Evolutionary conservation across 148 eudicot genomes (phyloP).

Genomic region (Linanthus parryae): DNA sequence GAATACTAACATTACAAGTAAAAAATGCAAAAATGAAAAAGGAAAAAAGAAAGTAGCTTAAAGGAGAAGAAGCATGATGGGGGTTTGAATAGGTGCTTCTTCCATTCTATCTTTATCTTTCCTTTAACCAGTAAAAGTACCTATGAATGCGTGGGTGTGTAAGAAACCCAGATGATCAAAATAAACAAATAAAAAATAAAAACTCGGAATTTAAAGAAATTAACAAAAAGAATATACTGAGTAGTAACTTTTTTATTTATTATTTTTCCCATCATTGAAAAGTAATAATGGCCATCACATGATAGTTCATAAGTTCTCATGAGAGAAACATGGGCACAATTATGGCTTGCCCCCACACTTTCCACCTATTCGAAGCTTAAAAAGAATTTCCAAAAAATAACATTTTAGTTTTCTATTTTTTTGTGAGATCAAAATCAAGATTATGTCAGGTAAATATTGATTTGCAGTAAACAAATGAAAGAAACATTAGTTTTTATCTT

Average conservation of each 20-base stretch:
- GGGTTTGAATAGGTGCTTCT: no score
- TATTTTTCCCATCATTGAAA: constrained; percentile 21
- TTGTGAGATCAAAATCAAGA: background rate
- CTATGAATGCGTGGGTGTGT: constrained; percentile 12
- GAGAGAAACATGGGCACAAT: constrained; percentile 35
- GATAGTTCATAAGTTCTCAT: constrained; percentile 38
- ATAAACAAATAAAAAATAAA: background rate
- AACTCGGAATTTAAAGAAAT: no score
- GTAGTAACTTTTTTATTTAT: background rate
- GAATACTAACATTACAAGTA: background rate
- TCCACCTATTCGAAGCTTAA: constrained; percentile 1
- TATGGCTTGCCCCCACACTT: constrained; percentile 24
- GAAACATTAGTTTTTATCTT: no score
- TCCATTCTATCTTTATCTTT: constrained; percentile 7
- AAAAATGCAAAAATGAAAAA: background rate
- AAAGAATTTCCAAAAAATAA: no score
- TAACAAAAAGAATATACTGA: background rate
- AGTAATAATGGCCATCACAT: constrained; percentile 71
- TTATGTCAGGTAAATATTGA: background rate
- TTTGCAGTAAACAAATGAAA: no score
- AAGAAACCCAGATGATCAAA: constrained; percentile 10
- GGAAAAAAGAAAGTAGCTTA: background rate
- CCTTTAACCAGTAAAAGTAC: constrained; percentile 22
- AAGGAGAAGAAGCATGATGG: constrained; percentile 13
- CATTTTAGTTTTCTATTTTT: background rate